phyloP scores from a whole-genome alignment of 1,139 yeast species.

The Torulaspora globosa region DNA sequence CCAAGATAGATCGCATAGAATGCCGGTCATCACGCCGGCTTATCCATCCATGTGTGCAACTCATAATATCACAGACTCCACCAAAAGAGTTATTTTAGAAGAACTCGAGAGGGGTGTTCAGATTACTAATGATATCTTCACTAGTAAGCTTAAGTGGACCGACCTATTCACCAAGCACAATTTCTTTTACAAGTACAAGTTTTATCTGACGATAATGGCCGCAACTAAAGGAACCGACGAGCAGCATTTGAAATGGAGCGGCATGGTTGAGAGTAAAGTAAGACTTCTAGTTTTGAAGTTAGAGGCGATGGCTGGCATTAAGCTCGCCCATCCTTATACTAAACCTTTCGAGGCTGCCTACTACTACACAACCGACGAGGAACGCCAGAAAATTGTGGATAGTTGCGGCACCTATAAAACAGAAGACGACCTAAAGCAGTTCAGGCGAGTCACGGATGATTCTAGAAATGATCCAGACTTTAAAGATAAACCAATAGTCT shows the following conservation, averaged over 20 bases:
- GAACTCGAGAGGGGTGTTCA: slow-evolving; percentile 75
- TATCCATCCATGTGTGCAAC: slow-evolving; percentile 99
- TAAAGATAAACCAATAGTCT: slow-evolving; percentile 44
- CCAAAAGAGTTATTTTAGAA: slow-evolving; percentile 69
- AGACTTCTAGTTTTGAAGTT: slow-evolving; percentile 77
- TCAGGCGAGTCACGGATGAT: slow-evolving; percentile 37
- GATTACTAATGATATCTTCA: slow-evolving; percentile 63
- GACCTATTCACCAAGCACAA: slow-evolving; percentile 73
- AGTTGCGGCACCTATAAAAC: slow-evolving; percentile 50
- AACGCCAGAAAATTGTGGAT: slow-evolving; percentile 51
- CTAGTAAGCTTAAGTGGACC: slow-evolving; percentile 66
- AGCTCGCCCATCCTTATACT: slow-evolving; percentile 84
- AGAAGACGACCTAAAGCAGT: slow-evolving; percentile 40
- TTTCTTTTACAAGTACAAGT: slow-evolving; percentile 78
- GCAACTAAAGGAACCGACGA: slow-evolving; percentile 69
- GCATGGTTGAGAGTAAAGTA: slow-evolving; percentile 84
- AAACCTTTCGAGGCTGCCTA: slow-evolving; percentile 65
- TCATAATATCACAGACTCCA: slow-evolving; percentile 85
- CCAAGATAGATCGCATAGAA: slow-evolving; percentile 80
- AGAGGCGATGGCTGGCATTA: slow-evolving; percentile 70
- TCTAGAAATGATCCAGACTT: slow-evolving; percentile 35
- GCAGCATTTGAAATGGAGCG: slow-evolving; percentile 85
- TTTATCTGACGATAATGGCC: slow-evolving; percentile 77
- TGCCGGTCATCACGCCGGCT: slow-evolving; percentile 99
- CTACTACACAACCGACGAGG: slow-evolving; percentile 50